Base-by-base conservation (phyloP, 176 grass and related monocot genomes). In the Miscanthus lutarioriparius region DNA sequence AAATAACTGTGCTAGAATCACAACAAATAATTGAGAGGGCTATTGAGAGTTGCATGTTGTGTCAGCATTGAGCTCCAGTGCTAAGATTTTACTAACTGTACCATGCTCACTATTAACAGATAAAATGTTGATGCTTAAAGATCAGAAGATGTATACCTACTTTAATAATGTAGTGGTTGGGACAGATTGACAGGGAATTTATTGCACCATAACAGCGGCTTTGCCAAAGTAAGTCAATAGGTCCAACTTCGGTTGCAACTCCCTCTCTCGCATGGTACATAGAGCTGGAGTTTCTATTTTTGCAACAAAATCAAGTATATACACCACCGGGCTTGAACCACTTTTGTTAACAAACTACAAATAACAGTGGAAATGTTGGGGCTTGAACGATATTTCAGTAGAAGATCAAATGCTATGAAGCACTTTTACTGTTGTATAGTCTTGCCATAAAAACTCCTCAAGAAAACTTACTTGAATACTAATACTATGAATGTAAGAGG, bases 21-120 rank as follows among this genome's bases (percentile, higher is more conserved):
- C 37, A 45, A 45, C 43, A 45, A 45, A 11, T 45, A 45, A 45
- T 14, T 14, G 43, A 45, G 10, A 9, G 51, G 7, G 7, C 51
- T 22, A 56, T 22, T 56, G 51, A 56, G 51, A 76, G 47, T 59
- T 81, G 33, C 64, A 44, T 78, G 44, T 43, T 2, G 22, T 38
- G 33, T 67, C 72, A 67, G 20, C 48, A 61, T 13, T 40, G 41
- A 74, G 43, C 32, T 67, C 74, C 36, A 66, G 4, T 11, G 22
- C 22, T 44, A 45, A 53, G 25, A 22, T 51, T 5, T 80, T 2
- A 64, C 3, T 15, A 45, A 77, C 17, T 32, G 19, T 69, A 16
- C 51, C 61, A 53, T 54, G 53, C 41, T 72, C 53, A n/a, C 20
- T 59, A 59, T 59, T 59, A 71, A 71, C 35, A 76, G 12, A 76